phyloP scores from a whole-genome alignment of 352 stramenopile genomes.

The Globisporangium megalacanthum region DNA sequence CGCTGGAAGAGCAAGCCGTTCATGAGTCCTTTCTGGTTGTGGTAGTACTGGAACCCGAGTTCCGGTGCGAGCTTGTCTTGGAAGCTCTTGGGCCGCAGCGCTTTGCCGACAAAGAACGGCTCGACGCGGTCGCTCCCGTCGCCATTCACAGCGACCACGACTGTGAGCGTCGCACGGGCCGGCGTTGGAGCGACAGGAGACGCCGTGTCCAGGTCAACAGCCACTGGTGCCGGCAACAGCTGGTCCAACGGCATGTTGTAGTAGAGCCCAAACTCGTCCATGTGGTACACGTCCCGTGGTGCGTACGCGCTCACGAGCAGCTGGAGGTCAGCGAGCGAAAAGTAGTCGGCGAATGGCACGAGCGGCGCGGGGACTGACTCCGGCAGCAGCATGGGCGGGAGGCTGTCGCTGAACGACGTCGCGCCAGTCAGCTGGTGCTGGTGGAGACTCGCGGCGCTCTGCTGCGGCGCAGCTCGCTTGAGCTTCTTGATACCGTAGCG shows the following conservation, averaged over 20 bases:
- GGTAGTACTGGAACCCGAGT: constrained; percentile 17
- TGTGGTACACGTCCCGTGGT: constrained; percentile 15
- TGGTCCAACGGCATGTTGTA: constrained; percentile 13
- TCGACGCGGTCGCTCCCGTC: constrained; percentile 15
- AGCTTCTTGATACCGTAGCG: constrained; percentile 24
- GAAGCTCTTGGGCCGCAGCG: constrained; percentile 11
- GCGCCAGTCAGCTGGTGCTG: background rate
- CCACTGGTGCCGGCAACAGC: background rate
- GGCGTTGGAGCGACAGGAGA: too few relatives aligned
- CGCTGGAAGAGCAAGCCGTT: constrained; percentile 18
- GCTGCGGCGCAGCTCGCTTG: background rate
- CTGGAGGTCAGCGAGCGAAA: constrained; percentile 4
- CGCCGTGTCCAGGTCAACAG: too few relatives aligned
- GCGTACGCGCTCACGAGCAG: constrained; percentile 6
- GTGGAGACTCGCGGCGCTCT: background rate
- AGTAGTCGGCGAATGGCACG: constrained; percentile 3
- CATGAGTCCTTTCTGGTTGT: constrained; percentile 15
- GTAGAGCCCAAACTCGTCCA: constrained; percentile 20
- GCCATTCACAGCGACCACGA: constrained; percentile 12
- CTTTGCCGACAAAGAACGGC: constrained; percentile 15
- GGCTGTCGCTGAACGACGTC: background rate
- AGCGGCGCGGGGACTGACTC: background rate
- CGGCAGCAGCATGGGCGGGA: background rate
- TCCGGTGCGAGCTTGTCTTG: constrained; percentile 9
- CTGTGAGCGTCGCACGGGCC: constrained; percentile 9